Base-by-base conservation (phyloP, 768 basidiomycete species). In the Tulasnella sp. region DNA sequence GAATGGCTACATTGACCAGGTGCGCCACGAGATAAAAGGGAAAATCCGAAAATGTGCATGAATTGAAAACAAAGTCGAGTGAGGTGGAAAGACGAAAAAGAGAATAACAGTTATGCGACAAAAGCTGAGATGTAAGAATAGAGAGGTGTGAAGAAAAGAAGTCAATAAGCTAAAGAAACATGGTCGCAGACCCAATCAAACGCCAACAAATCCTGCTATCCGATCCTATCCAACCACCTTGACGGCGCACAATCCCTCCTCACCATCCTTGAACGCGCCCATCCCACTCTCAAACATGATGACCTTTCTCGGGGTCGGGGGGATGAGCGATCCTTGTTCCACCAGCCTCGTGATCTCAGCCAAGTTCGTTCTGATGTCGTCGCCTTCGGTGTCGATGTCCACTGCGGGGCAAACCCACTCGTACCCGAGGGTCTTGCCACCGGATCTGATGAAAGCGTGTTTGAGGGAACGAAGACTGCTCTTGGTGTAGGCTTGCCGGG, bases 301-400 rank as follows among this genome's bases (percentile, higher is more conserved):
- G n/a, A 32, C 69, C 26, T 40, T 23, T 35, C 42, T 37, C 35
- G 39, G 40, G 44, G 32, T 61, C 6, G 44, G 76, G 61, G 85
- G 86, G 55, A 82, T 81, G 42, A 86, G 74, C 0, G 82, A 81
- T 5, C 84, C 84, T 70, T 84, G 81, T 73, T 83, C 82, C 3
- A 86, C 86, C 82, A 87, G 82, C 35, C 81, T 82, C 70, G 85
- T 79, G 61, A 88, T 84, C 9, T 85, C 85, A 26, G 82, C 85
- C 2, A 89, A 82, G 44, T 87, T 85, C 74, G 89, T 87, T 20
- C 89, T 86, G 75, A 94, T 88, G 82, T 93, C 91, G 77, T 90
- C 88, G 37, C 94, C 94, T 81, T 94, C 92, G 87, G 90, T 91
- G 83, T 95, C 94, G 40, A 94, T 89, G 82, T 94, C 94, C 79